Percentiles rank a stretch among this genome's conserved stretches.
phyloP scores from a whole-genome alignment of 208 protist species.

The Crithidia thermophila region DNA sequence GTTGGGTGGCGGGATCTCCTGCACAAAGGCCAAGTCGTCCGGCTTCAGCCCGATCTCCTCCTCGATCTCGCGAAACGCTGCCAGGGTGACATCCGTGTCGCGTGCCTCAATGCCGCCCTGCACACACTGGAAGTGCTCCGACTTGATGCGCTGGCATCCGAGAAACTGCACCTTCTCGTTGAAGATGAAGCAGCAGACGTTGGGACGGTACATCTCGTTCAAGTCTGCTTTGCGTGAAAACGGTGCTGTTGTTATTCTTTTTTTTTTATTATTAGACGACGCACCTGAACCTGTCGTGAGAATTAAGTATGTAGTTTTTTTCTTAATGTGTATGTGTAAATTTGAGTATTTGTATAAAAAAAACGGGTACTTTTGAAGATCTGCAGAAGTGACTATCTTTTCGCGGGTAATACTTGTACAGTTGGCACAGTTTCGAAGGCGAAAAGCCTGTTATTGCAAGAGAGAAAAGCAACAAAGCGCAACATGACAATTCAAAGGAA shows the following conservation, averaged over 20 bases:
- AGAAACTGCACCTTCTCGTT: conserved; percentile 72
- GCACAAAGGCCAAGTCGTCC: conserved; percentile 58
- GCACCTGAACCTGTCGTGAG: too few species aligned
- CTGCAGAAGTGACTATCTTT: too few species aligned
- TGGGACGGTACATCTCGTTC: conserved; percentile 77
- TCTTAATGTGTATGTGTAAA: too few species aligned
- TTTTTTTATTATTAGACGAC: not conserved
- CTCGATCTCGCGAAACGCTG: conserved; percentile 67
- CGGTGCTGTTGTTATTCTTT: too few species aligned
- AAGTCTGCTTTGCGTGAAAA: not conserved
- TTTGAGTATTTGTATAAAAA: too few species aligned
- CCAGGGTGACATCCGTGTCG: conserved; percentile 55
- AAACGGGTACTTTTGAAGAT: not conserved
- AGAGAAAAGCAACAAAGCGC: too few species aligned
- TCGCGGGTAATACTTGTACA: too few species aligned
- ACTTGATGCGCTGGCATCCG: conserved; percentile 55
- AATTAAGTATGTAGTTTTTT: too few species aligned
- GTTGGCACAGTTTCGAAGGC: too few species aligned
- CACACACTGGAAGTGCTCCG: conserved; percentile 62
- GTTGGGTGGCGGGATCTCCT: conserved; percentile 66
- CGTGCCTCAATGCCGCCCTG: conserved; percentile 75
- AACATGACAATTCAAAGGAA: too few species aligned
- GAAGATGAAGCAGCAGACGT: conserved; percentile 80
- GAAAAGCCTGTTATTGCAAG: too few species aligned
- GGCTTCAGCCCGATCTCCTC: conserved; percentile 74